Evolutionary conservation across 2,329 filamentous ascomycete species (phyloP).

Genomic region (Pseudogymnoascus sp.): DNA sequence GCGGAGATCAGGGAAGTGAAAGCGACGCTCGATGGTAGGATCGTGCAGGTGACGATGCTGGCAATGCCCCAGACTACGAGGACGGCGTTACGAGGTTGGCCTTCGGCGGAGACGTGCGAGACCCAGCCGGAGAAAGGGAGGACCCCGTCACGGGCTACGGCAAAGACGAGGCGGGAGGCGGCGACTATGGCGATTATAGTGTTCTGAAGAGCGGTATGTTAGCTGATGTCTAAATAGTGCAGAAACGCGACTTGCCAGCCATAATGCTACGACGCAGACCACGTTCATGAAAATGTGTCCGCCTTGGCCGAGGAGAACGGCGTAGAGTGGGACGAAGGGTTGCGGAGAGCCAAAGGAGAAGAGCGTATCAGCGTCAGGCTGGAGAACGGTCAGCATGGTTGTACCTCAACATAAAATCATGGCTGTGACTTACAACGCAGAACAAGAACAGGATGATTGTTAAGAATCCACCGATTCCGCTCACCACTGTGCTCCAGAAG

Average conservation of each 20-base stretch:
- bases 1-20: conserved; percentile 49
- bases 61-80: conserved; percentile 50
- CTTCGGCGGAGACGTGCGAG: conserved; percentile 43
- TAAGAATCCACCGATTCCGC: conserved; percentile 47
- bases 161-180: conserved; percentile 54
- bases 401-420: not conserved
- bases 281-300: conserved; percentile 56
- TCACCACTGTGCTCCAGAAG: conserved; percentile 53
- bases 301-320: conserved; percentile 46
- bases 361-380: conserved; percentile 45
- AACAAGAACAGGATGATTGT: conserved; percentile 54
- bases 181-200: conserved; percentile 53
- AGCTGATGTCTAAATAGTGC: not conserved
- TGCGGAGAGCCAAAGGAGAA: conserved; percentile 49
- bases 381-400: conserved; percentile 11
- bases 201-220: conserved; percentile 35
- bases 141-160: conserved; percentile 54
- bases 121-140: conserved; percentile 54
- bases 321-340: conserved; percentile 53
- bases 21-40: conserved; percentile 47
- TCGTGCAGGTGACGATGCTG: conserved; percentile 50
- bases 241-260: conserved; percentile 38
- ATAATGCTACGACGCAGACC: conserved; percentile 44
- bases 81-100: conserved; percentile 54
- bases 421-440: conserved; percentile 38